Evolutionary conservation across 2,329 filamentous ascomycete species (phyloP).

Genomic region (Albophoma yamanashiensis): DNA sequence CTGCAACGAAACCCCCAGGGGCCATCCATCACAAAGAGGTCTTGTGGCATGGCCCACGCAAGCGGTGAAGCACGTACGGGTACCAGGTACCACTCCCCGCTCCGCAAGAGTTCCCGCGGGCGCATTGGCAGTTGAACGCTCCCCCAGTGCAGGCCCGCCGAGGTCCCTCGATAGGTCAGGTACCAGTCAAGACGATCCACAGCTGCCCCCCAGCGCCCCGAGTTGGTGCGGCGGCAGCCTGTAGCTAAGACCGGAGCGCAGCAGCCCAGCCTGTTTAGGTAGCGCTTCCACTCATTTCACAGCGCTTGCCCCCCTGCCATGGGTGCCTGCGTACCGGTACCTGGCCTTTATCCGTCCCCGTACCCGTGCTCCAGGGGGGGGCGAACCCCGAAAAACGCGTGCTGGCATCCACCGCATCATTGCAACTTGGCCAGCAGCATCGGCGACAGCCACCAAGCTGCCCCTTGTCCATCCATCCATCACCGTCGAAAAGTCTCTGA

Average conservation of each 20-base stretch:
- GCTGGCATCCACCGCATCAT: conserved; percentile 13
- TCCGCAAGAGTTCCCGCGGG: background rate
- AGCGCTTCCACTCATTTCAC: background rate
- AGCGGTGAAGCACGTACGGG: background rate
- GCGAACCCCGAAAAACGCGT: conserved; percentile 14
- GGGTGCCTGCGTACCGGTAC: background rate
- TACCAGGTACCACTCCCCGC: background rate
- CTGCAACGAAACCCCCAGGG: background rate
- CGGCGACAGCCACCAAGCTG: conserved; percentile 2
- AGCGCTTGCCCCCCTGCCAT: background rate
- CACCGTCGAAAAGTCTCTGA: background rate
- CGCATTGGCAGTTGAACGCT: background rate
- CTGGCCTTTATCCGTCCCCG: background rate
- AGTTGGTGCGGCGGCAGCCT: background rate
- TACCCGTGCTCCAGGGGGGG: background rate
- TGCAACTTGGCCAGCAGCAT: background rate
- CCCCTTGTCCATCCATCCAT: conserved; percentile 9
- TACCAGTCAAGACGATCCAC: background rate
- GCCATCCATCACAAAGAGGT: background rate
- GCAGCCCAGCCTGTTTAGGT: background rate
- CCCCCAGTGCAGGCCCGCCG: background rate
- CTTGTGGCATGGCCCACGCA: background rate
- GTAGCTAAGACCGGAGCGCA: background rate
- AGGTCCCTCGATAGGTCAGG: background rate
- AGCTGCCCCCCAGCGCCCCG: background rate